These are phyloP conservation scores for Aureoboletus auriporus DNA, from an alignment of 768 basidiomycete species.

Conservation along the genomic window DNA sequence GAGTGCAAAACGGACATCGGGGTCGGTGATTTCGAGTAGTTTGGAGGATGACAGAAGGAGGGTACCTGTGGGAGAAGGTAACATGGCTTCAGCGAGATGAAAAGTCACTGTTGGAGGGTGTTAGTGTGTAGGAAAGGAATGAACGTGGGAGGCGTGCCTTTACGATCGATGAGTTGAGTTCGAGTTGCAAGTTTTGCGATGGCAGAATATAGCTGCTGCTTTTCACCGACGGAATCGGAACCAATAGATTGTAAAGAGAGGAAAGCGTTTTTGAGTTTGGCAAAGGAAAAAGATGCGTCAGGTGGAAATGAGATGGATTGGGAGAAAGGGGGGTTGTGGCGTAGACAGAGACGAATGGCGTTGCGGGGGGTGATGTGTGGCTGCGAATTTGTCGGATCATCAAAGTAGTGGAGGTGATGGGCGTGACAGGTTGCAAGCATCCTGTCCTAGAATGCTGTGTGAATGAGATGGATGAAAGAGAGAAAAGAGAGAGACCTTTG, in stretches of 20 bases:
- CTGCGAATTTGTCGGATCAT: conserved; percentile 72
- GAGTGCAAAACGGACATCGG: conserved; percentile 36
- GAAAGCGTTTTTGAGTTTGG: conserved; percentile 29
- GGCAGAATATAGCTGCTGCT: conserved; percentile 36
- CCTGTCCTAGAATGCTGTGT: conserved; percentile 50
- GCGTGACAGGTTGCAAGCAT: conserved; percentile 75
- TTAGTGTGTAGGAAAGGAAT: background rate
- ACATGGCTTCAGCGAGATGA: conserved; percentile 32
- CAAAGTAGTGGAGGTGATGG: conserved; percentile 55
- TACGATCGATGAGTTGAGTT: conserved; percentile 38
- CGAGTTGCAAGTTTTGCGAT: conserved; percentile 34
- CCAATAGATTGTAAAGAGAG: conserved; percentile 26
- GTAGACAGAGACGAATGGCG: conserved; percentile 53
- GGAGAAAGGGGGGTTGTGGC: conserved; percentile 12
- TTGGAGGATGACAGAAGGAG: conserved; percentile 40
- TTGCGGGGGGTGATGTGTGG: conserved; percentile 71
- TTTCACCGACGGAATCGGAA: conserved; percentile 31
- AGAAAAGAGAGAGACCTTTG: conserved; percentile 49
- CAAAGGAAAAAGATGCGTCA: conserved; percentile 32
- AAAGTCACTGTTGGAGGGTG: conserved; percentile 43
- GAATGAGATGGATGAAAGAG: background rate
- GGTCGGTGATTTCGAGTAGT: conserved; percentile 33
- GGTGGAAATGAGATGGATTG: conserved; percentile 19
- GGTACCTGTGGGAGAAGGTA: conserved; percentile 48
- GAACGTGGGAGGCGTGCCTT: conserved; percentile 34